Evolutionary conservation across 2,329 filamentous ascomycete genomes (phyloP), one percentile per base, ranked within the genome.

Genomic region (Malbranchea zuffiana): DNA sequence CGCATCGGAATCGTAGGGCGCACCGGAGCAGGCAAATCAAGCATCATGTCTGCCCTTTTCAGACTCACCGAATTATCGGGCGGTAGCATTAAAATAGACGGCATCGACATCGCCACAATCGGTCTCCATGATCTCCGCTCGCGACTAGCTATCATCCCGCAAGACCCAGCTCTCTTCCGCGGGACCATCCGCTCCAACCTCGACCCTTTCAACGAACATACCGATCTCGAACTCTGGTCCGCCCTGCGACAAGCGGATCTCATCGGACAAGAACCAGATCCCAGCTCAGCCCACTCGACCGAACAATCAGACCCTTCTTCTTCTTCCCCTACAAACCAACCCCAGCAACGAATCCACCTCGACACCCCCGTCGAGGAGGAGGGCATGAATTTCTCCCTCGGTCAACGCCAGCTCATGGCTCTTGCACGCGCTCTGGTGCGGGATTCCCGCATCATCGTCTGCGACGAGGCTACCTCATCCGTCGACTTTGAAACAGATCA

Each of bases 401-500:
- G 88, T 5, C 88, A 96, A 63, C 77, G 90, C 3, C 90, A 96
- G 60, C 74, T 96, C 32, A 93, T 96, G 82, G 90, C 90, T 1
- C 71, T 98, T 1, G 87, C 87, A 0, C 78, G 90, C 1, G 90
- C 90, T 0, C 74, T 98, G 2, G 88, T 96, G 3, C 78, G 88
- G 24, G 77, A 80, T 28, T 82, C 80, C 1, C 84, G 82, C 49
- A 95, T 96, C 61, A 95, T 96, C 50, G 80, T 98, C 33, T 95
- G 88, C 60, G 90, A 98, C 65, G 90, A 98, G 61, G 90, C 90
- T 1, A 98, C 90, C 0, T 85, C 80, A 1, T 82, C 76, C 0
- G 87, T 96, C 5, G 88, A 96, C 59, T 90, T 95, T 68, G 88
- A 95, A 55, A 96, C 88, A 3, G 90, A 98, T 55, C 80, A 85